phyloP scores from a whole-genome alignment of 2,329 filamentous ascomycete species.

The Alternaria arborescens region DNA sequence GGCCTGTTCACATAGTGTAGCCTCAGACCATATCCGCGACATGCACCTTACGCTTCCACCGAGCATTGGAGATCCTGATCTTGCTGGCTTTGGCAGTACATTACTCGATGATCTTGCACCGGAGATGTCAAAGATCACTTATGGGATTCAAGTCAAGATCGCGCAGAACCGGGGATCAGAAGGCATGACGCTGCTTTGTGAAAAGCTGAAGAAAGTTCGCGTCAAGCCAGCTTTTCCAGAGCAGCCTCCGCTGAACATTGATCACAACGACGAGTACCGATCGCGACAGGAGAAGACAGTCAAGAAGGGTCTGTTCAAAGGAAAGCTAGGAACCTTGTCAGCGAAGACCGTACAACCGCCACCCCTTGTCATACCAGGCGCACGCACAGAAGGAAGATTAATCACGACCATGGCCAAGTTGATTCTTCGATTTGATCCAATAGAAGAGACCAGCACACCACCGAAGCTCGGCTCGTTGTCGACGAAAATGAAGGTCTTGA shows the following conservation, averaged over 20 bases:
- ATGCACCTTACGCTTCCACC: slow-evolving; percentile 69
- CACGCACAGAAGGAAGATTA: slow-evolving; percentile 49
- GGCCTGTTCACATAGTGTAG: slow-evolving; percentile 64
- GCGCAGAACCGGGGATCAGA: slow-evolving; percentile 52
- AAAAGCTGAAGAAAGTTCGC: slow-evolving; percentile 64
- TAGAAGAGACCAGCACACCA: slow-evolving; percentile 58
- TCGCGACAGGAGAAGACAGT: slow-evolving; percentile 67
- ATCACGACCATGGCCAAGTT: slow-evolving; percentile 65
- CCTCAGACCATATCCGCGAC: slow-evolving; percentile 61
- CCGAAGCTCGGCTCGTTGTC: slow-evolving; percentile 62
- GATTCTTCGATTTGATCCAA: slow-evolving; percentile 68
- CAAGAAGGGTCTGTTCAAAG: slow-evolving; percentile 67
- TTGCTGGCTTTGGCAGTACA: slow-evolving; percentile 59
- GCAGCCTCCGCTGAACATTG: slow-evolving; percentile 65
- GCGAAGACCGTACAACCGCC: slow-evolving; percentile 67
- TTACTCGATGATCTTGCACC: slow-evolving; percentile 69
- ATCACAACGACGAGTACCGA: slow-evolving; percentile 60
- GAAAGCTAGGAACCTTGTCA: slow-evolving; percentile 65
- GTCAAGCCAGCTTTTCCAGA: slow-evolving; percentile 68
- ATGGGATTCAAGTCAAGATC: slow-evolving; percentile 62
- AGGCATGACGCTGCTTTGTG: slow-evolving; percentile 56
- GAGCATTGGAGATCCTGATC: slow-evolving; percentile 66
- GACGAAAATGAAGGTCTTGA: slow-evolving; percentile 65
- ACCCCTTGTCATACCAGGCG: slow-evolving; percentile 60
- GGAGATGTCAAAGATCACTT: slow-evolving; percentile 68